Percentiles rank a stretch among this genome's conserved stretches.
These are phyloP conservation scores for Ophiocordyceps camponoti-floridani DNA, from an alignment of 2,329 filamentous ascomycete species.

Conservation along the genomic window DNA sequence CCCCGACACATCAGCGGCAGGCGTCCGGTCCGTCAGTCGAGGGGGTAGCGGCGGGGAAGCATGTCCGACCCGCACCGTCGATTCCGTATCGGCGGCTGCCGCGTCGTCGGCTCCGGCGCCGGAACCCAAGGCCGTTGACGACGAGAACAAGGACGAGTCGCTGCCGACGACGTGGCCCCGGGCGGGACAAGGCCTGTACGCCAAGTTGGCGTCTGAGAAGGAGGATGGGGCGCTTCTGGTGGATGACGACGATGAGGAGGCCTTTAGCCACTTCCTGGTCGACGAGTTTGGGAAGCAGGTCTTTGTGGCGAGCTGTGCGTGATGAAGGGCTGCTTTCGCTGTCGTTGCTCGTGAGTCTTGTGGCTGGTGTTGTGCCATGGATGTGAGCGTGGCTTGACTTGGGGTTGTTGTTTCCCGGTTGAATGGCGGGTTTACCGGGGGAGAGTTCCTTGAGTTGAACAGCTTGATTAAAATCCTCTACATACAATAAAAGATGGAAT, in stretches of 20 bases:
- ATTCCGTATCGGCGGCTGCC: background rate
- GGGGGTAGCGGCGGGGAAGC: background rate
- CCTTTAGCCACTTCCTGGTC: constrained; percentile 25
- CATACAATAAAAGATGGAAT: too few species aligned
- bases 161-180: constrained; percentile 22
- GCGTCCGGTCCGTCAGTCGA: background rate
- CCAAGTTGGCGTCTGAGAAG: constrained; percentile 17
- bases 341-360: too few species aligned
- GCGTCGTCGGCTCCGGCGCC: background rate
- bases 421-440: too few species aligned
- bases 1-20: background rate
- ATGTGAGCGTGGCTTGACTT: too few species aligned
- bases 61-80: background rate
- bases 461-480: too few species aligned
- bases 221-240: constrained; percentile 17
- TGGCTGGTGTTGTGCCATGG: background rate
- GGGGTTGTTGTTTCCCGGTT: background rate
- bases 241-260: constrained; percentile 22
- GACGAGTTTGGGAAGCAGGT: constrained; percentile 19
- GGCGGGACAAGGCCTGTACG: constrained; percentile 21
- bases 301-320: constrained; percentile 12
- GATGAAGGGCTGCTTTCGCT: too few species aligned
- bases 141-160: constrained; percentile 7
- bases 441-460: too few species aligned
- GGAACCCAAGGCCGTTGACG: too few species aligned